Conservation (phyloP, 257 asterid genomes). For the Salvia rosmarinus region DNA sequence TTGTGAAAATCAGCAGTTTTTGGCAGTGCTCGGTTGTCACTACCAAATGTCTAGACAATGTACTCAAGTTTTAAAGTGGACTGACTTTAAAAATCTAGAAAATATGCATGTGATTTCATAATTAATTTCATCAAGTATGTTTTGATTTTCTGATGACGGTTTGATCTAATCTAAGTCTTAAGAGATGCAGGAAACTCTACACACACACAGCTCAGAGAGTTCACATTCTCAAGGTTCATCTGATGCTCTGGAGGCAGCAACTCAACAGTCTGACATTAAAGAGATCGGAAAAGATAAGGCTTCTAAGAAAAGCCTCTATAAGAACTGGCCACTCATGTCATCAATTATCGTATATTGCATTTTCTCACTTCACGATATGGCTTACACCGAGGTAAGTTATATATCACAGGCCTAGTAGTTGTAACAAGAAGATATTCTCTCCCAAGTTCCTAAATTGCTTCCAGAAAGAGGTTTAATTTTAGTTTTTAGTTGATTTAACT, state of each 20-base stretch:
- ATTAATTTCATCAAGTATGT: not conserved
- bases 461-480: no score
- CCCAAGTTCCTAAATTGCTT: not conserved
- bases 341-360: conserved; percentile 69
- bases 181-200: conserved; percentile 68
- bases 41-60: not conserved
- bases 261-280: conserved; percentile 29
- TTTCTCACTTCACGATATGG: conserved; percentile 85
- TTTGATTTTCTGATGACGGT: conserved; percentile 18
- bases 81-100: not conserved
- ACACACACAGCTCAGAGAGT: conserved; percentile 43
- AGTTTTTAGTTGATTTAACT: not conserved
- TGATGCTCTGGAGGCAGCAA: conserved; percentile 47
- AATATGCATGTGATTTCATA: not conserved
- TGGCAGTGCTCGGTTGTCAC: not conserved
- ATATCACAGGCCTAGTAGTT: not conserved
- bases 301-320: conserved; percentile 50
- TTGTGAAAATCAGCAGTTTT: not conserved
- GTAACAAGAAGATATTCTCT: not conserved
- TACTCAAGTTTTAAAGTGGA: not conserved
- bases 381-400: conserved; percentile 72
- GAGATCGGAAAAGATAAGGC: conserved; percentile 18
- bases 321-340: conserved; percentile 89
- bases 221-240: conserved; percentile 28
- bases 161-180: conserved; percentile 18